phyloP scores from a whole-genome alignment of 768 basidiomycete genomes.

The Pluteus cervinus region DNA sequence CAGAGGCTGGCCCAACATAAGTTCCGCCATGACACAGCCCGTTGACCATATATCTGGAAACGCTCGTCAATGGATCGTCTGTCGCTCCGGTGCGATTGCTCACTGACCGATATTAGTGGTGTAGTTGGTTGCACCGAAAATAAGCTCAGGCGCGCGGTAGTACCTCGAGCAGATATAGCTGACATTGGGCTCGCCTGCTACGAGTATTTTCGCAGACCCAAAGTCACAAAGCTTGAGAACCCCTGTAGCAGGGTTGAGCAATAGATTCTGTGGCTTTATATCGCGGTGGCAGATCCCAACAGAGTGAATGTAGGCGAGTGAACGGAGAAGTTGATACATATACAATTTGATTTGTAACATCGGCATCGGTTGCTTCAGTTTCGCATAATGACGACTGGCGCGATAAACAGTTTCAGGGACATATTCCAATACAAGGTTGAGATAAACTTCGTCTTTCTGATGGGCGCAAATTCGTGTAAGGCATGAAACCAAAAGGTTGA shows the following conservation, averaged over 20 bases:
- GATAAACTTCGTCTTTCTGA: conserved; percentile 99
- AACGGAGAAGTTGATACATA: conserved; percentile 99
- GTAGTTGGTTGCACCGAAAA: conserved; percentile 99
- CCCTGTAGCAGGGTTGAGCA: conserved; percentile 95
- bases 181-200: conserved; percentile 97
- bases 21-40: conserved; percentile 99
- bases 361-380: conserved; percentile 99
- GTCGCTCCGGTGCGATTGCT: too few relatives aligned
- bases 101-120: conserved; percentile 97
- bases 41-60: conserved; percentile 95
- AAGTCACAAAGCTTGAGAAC: conserved; percentile 98
- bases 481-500: conserved; percentile 5
- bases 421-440: conserved; percentile 98
- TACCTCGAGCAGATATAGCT: conserved; percentile 99
- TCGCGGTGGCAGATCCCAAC: conserved; percentile 99
- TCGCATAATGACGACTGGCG: conserved; percentile 97
- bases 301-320: conserved; percentile 98
- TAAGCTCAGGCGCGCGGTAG: conserved; percentile 98
- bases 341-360: conserved; percentile 99
- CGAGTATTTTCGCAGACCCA: conserved; percentile 97
- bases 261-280: conserved; percentile 99
- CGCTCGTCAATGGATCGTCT: too few relatives aligned
- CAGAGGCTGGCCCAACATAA: conserved; percentile 97
- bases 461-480: conserved; percentile 9
- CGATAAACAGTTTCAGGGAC: conserved; percentile 99